Evolutionary conservation across 306 rosid species (phyloP).

Genomic region (Senna siamea): DNA sequence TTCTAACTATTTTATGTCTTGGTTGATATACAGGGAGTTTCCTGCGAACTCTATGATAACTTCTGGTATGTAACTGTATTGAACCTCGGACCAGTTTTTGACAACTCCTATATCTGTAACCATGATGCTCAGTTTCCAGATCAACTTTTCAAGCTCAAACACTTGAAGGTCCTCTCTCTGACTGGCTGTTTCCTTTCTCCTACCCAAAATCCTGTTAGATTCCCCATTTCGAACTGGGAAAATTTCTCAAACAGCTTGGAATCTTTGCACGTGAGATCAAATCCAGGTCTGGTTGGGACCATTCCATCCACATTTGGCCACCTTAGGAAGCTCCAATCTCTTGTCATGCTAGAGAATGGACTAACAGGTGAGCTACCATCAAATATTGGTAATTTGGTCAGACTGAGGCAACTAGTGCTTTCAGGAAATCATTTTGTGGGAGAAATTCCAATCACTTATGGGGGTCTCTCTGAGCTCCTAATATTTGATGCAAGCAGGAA

Average conservation of each 20-base stretch:
- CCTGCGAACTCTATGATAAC: constrained; percentile 55
- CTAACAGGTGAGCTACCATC: constrained; percentile 47
- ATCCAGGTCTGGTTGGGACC: constrained; percentile 56
- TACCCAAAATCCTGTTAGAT: constrained; percentile 41
- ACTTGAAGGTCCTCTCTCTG: constrained; percentile 50
- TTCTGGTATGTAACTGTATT: constrained; percentile 53
- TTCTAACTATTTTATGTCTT: neutral
- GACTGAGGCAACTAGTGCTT: constrained; percentile 51
- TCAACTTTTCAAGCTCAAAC: constrained; percentile 56
- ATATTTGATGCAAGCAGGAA: constrained; percentile 60
- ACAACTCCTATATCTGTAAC: constrained; percentile 50
- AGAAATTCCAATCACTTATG: constrained; percentile 46
- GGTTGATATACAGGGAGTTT: constrained; percentile 50
- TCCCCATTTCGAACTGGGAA: constrained; percentile 54
- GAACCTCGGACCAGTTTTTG: constrained; percentile 53
- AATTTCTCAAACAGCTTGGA: constrained; percentile 48
- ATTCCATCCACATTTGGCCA: constrained; percentile 50
- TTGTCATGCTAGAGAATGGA: constrained; percentile 52
- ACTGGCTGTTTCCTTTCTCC: constrained; percentile 48
- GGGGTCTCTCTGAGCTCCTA: constrained; percentile 43
- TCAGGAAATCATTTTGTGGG: constrained; percentile 46
- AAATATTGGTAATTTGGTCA: constrained; percentile 44
- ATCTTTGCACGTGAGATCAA: constrained; percentile 52
- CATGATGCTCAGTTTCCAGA: constrained; percentile 42
- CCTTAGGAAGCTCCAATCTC: constrained; percentile 53